Percentiles rank a stretch among this genome's conserved stretches.
phyloP scores from a whole-genome alignment of 345 rosid genomes.

The Salix arbutifolia region DNA sequence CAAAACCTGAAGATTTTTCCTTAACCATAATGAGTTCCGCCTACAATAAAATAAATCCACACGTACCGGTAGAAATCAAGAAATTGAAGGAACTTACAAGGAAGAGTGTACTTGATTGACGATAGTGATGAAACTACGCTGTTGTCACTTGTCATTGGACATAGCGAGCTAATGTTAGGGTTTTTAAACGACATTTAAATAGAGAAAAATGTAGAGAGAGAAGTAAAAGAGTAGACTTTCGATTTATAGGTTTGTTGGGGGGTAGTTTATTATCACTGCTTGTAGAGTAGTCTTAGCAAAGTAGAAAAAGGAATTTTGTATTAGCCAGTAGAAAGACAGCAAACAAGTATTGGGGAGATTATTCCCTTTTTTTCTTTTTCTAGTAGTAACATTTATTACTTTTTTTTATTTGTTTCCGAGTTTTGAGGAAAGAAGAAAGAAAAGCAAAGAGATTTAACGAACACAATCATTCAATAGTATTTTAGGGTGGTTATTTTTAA shows the following conservation, averaged over 20 bases:
- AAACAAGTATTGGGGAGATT: neutral
- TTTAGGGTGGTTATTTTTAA: no score
- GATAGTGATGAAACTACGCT: neutral
- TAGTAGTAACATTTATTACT: neutral
- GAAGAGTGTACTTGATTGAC: neutral
- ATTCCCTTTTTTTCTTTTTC: neutral
- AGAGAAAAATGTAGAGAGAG: conserved; percentile 4
- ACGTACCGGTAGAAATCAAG: neutral
- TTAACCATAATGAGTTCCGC: neutral
- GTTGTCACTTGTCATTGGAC: neutral
- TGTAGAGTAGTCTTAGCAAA: neutral
- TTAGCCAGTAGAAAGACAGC: neutral
- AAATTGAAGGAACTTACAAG: conserved; percentile 5
- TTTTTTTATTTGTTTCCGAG: neutral
- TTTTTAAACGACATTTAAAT: conserved; percentile 28
- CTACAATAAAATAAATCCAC: neutral
- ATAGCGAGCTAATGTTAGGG: conserved; percentile 44
- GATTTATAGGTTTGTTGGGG: conserved; percentile 16
- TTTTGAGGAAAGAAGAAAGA: neutral
- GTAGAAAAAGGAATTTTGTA: neutral
- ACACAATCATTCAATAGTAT: no score
- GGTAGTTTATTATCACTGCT: neutral
- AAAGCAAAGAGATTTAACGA: no score
- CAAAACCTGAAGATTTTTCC: neutral
- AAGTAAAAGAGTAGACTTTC: neutral